Conservation (phyloP, 2,329 filamentous ascomycete genomes). For the Microdochium bolleyi region DNA sequence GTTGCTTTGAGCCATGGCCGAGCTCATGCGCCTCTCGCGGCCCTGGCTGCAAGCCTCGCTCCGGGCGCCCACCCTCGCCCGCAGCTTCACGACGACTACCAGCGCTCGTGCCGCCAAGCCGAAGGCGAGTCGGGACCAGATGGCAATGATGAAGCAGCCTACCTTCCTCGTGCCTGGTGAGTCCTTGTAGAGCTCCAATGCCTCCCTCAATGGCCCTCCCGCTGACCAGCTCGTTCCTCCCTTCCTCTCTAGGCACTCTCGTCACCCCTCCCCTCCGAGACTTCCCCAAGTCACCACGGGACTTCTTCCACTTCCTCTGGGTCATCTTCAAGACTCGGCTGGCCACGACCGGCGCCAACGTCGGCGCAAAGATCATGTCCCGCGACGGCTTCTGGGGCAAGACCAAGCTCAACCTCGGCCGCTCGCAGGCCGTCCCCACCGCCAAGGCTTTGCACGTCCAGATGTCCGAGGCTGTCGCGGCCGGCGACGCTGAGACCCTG, state of each 20-base stretch:
- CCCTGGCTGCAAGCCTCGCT: conserved; percentile 6
- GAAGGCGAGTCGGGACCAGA: neutral
- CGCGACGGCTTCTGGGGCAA: conserved; percentile 27
- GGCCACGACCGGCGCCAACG: conserved; percentile 22
- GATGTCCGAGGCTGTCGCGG: conserved; percentile 55
- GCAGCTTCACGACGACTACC: conserved; percentile 7
- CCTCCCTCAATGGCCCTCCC: neutral
- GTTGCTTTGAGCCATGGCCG: conserved; percentile 5
- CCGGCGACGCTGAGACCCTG: conserved; percentile 43
- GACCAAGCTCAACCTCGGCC: conserved; percentile 34
- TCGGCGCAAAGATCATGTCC: conserved; percentile 34
- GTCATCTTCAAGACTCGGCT: conserved; percentile 22
- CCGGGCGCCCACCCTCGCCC: conserved; percentile 1
- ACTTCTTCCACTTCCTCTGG: conserved; percentile 15
- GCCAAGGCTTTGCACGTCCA: conserved; percentile 52
- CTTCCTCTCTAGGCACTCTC: conserved; percentile 8
- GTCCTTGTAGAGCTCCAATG: neutral
- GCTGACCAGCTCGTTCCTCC: neutral
- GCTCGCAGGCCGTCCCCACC: conserved; percentile 34
- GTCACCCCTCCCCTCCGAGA: conserved; percentile 18
- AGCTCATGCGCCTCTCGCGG: conserved; percentile 9
- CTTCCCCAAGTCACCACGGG: conserved; percentile 13
- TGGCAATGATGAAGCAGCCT: neutral
- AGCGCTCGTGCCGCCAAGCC: conserved; percentile 1
- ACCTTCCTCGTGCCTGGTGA: neutral